phyloP scores from a whole-genome alignment of 352 stramenopile species.

The Peronospora farinosa region DNA sequence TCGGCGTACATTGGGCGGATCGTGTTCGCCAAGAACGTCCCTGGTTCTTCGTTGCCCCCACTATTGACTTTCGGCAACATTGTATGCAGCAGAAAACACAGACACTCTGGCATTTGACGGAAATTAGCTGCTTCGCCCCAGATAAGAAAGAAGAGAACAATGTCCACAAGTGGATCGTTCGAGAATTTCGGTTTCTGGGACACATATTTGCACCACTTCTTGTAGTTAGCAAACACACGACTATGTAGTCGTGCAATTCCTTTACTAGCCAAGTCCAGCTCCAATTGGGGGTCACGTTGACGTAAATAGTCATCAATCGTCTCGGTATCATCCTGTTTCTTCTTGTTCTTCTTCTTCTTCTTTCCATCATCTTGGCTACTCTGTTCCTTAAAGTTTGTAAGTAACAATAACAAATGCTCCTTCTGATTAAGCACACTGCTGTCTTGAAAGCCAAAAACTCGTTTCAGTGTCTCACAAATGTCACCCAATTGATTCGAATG shows the following conservation, averaged over 20 bases:
- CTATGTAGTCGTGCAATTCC: slow-evolving; percentile 57
- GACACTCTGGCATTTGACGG: slow-evolving; percentile 67
- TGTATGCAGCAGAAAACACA: slow-evolving; percentile 75
- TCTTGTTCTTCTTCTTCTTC: slow-evolving; percentile 42
- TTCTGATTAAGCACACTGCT: slow-evolving; percentile 69
- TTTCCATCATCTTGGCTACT: slow-evolving; percentile 38
- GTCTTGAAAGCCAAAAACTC: slow-evolving; percentile 95
- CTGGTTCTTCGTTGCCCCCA: slow-evolving; percentile 47
- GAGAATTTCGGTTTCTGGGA: slow-evolving; percentile 70
- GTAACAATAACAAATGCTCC: slow-evolving; percentile 64
- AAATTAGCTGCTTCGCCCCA: slow-evolving; percentile 84
- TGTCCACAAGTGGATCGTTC: slow-evolving; percentile 67
- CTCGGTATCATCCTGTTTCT: slow-evolving; percentile 30
- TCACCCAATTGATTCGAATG: slow-evolving; percentile 45
- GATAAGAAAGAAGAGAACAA: slow-evolving; percentile 75
- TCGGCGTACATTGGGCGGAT: slow-evolving; percentile 78
- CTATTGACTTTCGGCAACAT: slow-evolving; percentile 58
- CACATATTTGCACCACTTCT: slow-evolving; percentile 84
- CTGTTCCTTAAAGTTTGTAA: slow-evolving; percentile 79
- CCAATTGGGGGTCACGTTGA: slow-evolving; percentile 55
- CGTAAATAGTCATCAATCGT: slow-evolving; percentile 34
- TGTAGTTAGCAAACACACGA: slow-evolving; percentile 77
- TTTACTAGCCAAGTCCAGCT: slow-evolving; percentile 62
- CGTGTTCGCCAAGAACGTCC: slow-evolving; percentile 51
- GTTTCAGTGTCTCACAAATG: slow-evolving; percentile 89